Evolutionary conservation across 2,329 filamentous ascomycete genomes (phyloP), one percentile per base, ranked within the genome.

Genomic region (Trichoderma sp.): DNA sequence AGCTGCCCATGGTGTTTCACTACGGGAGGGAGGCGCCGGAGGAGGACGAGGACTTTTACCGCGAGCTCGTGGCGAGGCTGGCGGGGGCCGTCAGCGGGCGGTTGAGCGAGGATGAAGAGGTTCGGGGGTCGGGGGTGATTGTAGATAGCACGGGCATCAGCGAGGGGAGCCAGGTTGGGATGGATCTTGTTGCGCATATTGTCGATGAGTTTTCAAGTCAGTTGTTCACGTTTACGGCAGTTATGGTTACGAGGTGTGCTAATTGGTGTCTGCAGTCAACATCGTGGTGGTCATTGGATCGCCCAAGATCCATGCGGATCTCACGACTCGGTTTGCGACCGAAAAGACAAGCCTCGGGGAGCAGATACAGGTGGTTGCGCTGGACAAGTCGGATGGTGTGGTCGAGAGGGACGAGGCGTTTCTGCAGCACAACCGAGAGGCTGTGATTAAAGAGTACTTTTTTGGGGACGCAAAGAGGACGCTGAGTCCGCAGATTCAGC

Each of bases 401-500:
- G 91, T 91, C 1, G 87, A 91, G 72, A 85, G 92, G 55, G 90
- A 93, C 68, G 85, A 89, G 44, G 74, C 79, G 0, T 96, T 92
- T 75, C 87, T 93, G 82, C 90, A 91, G 71, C 83, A 87, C 17
- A 79, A 86, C 5, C 85, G 90, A 51, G 91, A 96, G 72, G 86
- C 90, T 0, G 85, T 90, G 58, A 93, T 97, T 60, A 90, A 90
- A 69, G 90, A 93, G 71, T 99, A 99, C 77, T 99, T 99, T 80
- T 99, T 97, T 74, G 95, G 95, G 10, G 90, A 91, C 68, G 78
- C 84, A 1, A 88, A 87, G 67, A 85, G 90, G 65, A 90, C 91
- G 0, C 81, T 99, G 2, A 95, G 91, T 52, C 95, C 95, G 0
- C 90, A 93, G 71, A 96, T 92, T 7, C 92, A 96, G 72, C 90